Evolutionary conservation across 352 stramenopile species (phyloP), one percentile per base, ranked within the genome.

Genomic region (Pythium sukuiense): DNA sequence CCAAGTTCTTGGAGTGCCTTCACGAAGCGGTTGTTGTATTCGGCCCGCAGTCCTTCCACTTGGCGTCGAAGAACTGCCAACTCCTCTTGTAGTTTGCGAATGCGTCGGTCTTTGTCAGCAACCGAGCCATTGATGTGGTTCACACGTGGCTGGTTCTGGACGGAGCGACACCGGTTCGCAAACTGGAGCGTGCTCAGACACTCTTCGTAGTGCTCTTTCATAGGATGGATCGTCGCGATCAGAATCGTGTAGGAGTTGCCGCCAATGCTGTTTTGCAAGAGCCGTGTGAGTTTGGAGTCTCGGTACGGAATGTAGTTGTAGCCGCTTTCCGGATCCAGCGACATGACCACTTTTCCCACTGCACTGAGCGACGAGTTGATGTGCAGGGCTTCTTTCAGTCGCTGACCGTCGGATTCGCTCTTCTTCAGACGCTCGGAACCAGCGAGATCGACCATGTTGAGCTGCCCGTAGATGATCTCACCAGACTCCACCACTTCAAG

Each of bases 111-210:
- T 67, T 95, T 95, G 59, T 95, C 87, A 12, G 72, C 81, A n/a
- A 89, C 84, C 0, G 81, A 92, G 53, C 80, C 80, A 41, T 87
- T 95, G 63, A 95, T 95, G 53, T 95, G 85, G 60, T 95, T 95
- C 39, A 93, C 85, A 0, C 85, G 80, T 2, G 87, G 87, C 76
- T 97, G 85, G 59, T 97, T 97, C 48, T 96, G 85, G 37, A 97
- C 91, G 1, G 88, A 96, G 65, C 91, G 86, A 62, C 88, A 97
- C 27, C 89, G 83, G 55, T 97, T 97, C 5, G 91, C 91, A 67
- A 97, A 97, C 68, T 97, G 89, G 2, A 97, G 75, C 6, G 91
- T 97, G 48, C 85, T 90, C 4, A 97, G 77, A 66, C 89, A 97
- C 52, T 97, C 89, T 68, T 97, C 89, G 48, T 96, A 96, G 70